Conservation (phyloP, 2,329 filamentous ascomycete genomes). For the Alternaria infectoria region DNA sequence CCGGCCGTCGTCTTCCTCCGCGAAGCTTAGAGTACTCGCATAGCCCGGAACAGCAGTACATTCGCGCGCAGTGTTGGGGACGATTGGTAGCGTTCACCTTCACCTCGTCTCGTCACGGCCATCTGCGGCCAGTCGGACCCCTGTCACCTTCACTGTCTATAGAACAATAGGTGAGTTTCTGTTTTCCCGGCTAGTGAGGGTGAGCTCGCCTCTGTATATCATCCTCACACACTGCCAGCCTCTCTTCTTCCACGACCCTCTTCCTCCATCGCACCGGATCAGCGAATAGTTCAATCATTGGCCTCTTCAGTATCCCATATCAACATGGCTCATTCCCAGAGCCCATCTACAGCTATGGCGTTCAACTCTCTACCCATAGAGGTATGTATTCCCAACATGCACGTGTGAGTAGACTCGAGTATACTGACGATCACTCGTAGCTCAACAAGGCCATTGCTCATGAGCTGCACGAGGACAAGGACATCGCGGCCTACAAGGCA, state of each 20-base stretch:
- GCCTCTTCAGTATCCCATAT: background rate
- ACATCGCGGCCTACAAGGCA: constrained; percentile 51
- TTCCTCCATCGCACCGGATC: background rate
- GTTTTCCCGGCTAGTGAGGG: background rate
- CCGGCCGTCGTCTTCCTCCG: background rate
- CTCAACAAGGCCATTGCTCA: constrained; percentile 50
- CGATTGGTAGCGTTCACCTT: background rate
- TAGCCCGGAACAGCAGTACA: background rate
- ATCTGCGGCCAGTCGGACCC: background rate
- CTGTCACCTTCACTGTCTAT: constrained; percentile 6
- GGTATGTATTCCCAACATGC: constrained; percentile 16
- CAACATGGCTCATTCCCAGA: constrained; percentile 13
- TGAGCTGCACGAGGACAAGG: constrained; percentile 49
- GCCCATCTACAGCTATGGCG: constrained; percentile 18
- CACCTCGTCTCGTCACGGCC: background rate
- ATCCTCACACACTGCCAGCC: background rate
- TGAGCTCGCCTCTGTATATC: background rate
- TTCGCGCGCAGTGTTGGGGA: background rate
- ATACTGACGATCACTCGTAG: constrained; percentile 29
- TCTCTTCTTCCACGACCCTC: background rate
- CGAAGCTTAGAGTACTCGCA: background rate
- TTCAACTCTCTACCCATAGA: constrained; percentile 45
- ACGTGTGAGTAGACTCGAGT: background rate
- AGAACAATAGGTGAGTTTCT: background rate
- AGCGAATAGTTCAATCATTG: background rate